Evolutionary conservation across 2,329 filamentous ascomycete species (phyloP).

Genomic region (Diplodia sapinea): DNA sequence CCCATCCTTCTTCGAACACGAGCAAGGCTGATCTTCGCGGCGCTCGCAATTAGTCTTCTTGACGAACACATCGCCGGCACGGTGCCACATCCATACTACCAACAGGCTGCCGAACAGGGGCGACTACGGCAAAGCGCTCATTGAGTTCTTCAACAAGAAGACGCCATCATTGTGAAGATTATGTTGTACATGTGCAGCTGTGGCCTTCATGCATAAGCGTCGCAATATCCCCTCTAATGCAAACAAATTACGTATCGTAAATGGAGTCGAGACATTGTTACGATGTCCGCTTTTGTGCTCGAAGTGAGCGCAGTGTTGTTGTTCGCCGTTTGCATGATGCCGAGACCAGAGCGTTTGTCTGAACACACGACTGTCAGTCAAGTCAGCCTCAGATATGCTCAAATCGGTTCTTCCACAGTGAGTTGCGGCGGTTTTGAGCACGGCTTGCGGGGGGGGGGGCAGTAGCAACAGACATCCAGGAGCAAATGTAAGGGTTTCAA

Average conservation of each 20-base stretch:
- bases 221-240: neutral
- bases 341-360: neutral
- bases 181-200: neutral
- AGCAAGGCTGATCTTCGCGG: neutral
- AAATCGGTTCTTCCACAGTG: too few relatives aligned
- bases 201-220: neutral
- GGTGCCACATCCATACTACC: slow-evolving; percentile 80
- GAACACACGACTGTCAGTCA: neutral
- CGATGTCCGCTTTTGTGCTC: neutral
- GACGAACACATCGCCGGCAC: slow-evolving; percentile 72
- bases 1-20: neutral
- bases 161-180: neutral
- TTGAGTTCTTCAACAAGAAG: slow-evolving; percentile 35
- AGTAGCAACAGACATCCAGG: too few relatives aligned
- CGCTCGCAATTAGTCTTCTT: slow-evolving; percentile 64
- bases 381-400: neutral
- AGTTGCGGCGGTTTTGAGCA: too few relatives aligned
- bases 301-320: too few relatives aligned
- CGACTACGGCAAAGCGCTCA: slow-evolving; percentile 70
- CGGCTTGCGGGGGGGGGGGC: too few relatives aligned
- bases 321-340: neutral
- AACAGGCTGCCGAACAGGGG: slow-evolving; percentile 74
- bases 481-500: too few relatives aligned
- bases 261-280: neutral
- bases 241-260: neutral